Evolutionary conservation across 1,139 yeast genomes (phyloP).

Genomic region (Wickerhamiella pararugosa): DNA sequence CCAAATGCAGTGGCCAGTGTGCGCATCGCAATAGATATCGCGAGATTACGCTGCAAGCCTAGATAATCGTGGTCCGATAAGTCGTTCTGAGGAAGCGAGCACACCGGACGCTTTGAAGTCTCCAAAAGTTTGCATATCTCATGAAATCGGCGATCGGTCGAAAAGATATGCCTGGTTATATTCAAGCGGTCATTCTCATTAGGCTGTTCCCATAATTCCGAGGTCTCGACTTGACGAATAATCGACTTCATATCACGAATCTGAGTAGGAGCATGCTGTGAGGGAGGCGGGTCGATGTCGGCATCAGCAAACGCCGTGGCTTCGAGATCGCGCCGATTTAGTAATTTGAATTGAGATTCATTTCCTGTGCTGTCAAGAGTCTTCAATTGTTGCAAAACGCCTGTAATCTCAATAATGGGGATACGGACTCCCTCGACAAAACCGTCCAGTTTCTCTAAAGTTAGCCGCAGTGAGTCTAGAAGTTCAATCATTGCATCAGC

Average conservation of each 20-base stretch:
- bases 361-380: neutral
- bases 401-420: conserved; percentile 2
- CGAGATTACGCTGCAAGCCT: conserved; percentile 45
- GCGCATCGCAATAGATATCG: conserved; percentile 49
- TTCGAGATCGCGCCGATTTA: conserved; percentile 5
- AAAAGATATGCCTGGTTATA: conserved; percentile 58
- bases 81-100: conserved; percentile 28
- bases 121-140: conserved; percentile 62
- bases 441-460: conserved; percentile 6
- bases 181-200: conserved; percentile 43
- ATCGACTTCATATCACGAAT: conserved; percentile 13
- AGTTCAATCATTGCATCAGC: conserved; percentile 1
- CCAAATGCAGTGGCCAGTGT: conserved; percentile 70
- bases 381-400: neutral
- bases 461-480: conserved; percentile 3
- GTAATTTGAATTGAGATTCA: neutral
- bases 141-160: conserved; percentile 62
- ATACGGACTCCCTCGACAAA: conserved; percentile 2
- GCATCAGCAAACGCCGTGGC: conserved; percentile 1
- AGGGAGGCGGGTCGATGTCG: neutral
- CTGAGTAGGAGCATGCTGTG: conserved; percentile 4
- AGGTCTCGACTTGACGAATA: conserved; percentile 32
- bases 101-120: conserved; percentile 46
- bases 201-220: conserved; percentile 34
- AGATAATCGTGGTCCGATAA: conserved; percentile 44